Base-by-base conservation (phyloP, 805 yeast genomes). In the Myxozyma geophila region DNA sequence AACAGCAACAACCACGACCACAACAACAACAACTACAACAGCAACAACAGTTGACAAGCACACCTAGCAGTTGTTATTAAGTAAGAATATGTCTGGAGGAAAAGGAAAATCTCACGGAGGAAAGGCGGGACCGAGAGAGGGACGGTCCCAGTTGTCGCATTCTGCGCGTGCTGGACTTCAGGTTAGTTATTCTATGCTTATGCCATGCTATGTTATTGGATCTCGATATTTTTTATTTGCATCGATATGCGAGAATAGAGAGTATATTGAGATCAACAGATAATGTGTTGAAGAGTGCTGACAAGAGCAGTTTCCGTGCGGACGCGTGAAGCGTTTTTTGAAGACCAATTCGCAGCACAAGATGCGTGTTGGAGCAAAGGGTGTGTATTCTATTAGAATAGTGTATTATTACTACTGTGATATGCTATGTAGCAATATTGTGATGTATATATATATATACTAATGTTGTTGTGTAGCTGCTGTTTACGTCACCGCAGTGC, bases 321-420 rank as follows among this genome's bases (percentile, higher is more conserved):
- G 99, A 65, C 91, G 99, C 87, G 92, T 95, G 72, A 93, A 95
- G 85, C 87, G 99, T 82, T 93, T 92, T 77, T 83, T 95, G 78
- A 93, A 92, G 82, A 87, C 83, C 77, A 90, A 88, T 69, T 96
- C 97, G 21, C 95, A 90, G 76, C 90, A 90, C 79, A 85, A 83
- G 74, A 83, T 85, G 69, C 80, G 97, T 77, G 96, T 91, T 54
- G 97, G 97, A 63, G 85, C 89, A 77, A 79, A 88, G 79, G 79
- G 83, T 76, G 67, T 72, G 59, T 54, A 19, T 40, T 17, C 23
- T 41, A 9, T 44, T 19, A 5, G 2, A 2, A 28, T 23, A 19
- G 15, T 48, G 44, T 54, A 17, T 28, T n/a, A n/a, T n/a, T n/a
- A n/a, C n/a, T 28, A 28, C 28, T 28, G 28, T 28, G n/a, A n/a